Conservation (phyloP, 2,329 filamentous ascomycete species). For the Sodiomyces alkalinus region DNA sequence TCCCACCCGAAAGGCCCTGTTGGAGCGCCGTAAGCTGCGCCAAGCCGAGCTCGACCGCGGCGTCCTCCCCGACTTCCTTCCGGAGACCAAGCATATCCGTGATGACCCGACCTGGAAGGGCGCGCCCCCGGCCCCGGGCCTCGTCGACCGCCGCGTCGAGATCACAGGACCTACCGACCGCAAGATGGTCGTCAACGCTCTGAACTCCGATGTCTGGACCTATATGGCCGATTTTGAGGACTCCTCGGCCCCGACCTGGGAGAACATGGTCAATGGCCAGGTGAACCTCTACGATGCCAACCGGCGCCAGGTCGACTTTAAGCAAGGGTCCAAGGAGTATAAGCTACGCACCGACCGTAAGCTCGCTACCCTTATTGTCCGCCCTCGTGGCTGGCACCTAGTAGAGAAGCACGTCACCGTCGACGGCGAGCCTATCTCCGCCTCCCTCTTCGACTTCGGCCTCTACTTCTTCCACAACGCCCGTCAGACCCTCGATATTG, state of each 20-base stretch:
- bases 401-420: conserved; percentile 89
- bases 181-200: conserved; percentile 87
- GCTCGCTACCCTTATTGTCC: conserved; percentile 67
- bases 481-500: conserved; percentile 60
- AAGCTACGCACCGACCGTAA: conserved; percentile 74
- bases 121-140: conserved; percentile 66
- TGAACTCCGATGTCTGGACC: conserved; percentile 83
- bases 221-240: conserved; percentile 95
- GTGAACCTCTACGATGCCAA: conserved; percentile 84
- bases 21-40: conserved; percentile 62
- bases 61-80: conserved; percentile 67
- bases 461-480: conserved; percentile 94
- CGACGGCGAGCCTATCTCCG: conserved; percentile 76
- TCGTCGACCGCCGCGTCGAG: conserved; percentile 74
- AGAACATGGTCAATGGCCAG: conserved; percentile 89
- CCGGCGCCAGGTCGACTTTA: conserved; percentile 76
- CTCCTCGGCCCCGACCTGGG: conserved; percentile 78
- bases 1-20: conserved; percentile 59
- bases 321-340: conserved; percentile 76
- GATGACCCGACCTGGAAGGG: conserved; percentile 79
- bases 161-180: conserved; percentile 83
- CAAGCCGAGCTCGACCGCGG: conserved; percentile 80
- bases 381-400: conserved; percentile 79
- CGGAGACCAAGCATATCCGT: conserved; percentile 77
- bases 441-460: conserved; percentile 76